These are phyloP conservation scores for Ilyonectria destructans DNA, from an alignment of 2,329 filamentous ascomycete species.

Conservation along the genomic window DNA sequence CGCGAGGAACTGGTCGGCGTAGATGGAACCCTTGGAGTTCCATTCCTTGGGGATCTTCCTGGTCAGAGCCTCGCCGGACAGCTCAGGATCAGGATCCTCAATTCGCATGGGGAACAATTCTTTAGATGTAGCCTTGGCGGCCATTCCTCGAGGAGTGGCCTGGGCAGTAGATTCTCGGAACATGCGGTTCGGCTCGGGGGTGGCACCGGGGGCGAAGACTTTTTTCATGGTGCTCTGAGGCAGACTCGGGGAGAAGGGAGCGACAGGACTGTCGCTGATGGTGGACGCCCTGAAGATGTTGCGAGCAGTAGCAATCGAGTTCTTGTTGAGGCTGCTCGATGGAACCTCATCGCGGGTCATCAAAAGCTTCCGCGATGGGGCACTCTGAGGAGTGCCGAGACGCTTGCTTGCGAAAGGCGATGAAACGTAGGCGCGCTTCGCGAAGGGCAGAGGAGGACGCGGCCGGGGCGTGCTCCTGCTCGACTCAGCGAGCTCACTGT, in stretches of 20 bases:
- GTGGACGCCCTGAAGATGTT: constrained; percentile 62
- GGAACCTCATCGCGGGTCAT: constrained; percentile 55
- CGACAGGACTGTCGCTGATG: constrained; percentile 52
- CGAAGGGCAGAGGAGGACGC: constrained; percentile 61
- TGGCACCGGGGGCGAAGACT: constrained; percentile 63
- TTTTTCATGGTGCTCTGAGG: constrained; percentile 64
- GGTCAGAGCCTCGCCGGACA: constrained; percentile 70
- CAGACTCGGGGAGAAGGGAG: constrained; percentile 63
- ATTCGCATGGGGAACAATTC: constrained; percentile 74
- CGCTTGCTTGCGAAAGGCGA: constrained; percentile 58
- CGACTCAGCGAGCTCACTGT: constrained; percentile 52
- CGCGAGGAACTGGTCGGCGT: constrained; percentile 72
- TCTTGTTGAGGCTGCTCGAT: constrained; percentile 56
- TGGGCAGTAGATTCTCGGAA: constrained; percentile 64
- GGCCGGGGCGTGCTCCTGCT: constrained; percentile 57
- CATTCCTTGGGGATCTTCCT: constrained; percentile 69
- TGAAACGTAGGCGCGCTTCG: constrained; percentile 60
- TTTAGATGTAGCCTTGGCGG: constrained; percentile 64
- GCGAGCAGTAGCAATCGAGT: constrained; percentile 55
- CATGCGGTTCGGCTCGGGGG: constrained; percentile 61
- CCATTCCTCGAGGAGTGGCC: constrained; percentile 65
- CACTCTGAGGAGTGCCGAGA: constrained; percentile 57
- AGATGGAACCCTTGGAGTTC: constrained; percentile 69
- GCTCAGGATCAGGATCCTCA: constrained; percentile 69
- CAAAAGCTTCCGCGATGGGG: constrained; percentile 56